A percentile compares a stretch with the other conserved stretches of the same genome.
These are phyloP conservation scores for Rhytidhysteron rufulum DNA, from an alignment of 2,329 filamentous ascomycete species.

Conservation along the genomic window DNA sequence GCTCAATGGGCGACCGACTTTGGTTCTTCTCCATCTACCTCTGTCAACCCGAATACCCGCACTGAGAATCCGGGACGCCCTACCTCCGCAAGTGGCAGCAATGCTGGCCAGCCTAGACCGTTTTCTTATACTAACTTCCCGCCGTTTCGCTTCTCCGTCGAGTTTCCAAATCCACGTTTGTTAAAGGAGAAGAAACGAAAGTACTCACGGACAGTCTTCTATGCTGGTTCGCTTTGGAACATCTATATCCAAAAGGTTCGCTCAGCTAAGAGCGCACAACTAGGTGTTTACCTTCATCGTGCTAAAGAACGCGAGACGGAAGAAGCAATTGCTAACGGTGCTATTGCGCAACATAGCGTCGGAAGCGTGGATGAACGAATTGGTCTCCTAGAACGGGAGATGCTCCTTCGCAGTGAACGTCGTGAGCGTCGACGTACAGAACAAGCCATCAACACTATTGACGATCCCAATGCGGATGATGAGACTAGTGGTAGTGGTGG, in stretches of 20 bases:
- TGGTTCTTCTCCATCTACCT: slow-evolving; percentile 43
- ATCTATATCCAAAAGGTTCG: slow-evolving; percentile 60
- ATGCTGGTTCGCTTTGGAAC: slow-evolving; percentile 58
- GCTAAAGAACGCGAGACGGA: slow-evolving; percentile 54
- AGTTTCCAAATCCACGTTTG: slow-evolving; percentile 54
- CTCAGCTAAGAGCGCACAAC: slow-evolving; percentile 52
- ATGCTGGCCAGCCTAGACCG: slow-evolving; percentile 34
- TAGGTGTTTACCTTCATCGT: slow-evolving; percentile 58
- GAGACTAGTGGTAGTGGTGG: slow-evolving; percentile 44
- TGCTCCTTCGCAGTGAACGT: slow-evolving; percentile 43
- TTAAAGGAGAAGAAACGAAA: slow-evolving; percentile 58
- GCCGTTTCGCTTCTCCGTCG: slow-evolving; percentile 56
- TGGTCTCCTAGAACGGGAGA: slow-evolving; percentile 51
- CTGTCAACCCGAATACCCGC: slow-evolving; percentile 30
- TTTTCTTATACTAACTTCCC: slow-evolving; percentile 53
- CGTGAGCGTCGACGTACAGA: slow-evolving; percentile 24
- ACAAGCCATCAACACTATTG: slow-evolving; percentile 17
- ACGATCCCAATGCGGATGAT: slow-evolving; percentile 18
- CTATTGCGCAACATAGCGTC: slow-evolving; percentile 33
- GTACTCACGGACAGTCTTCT: slow-evolving; percentile 57
- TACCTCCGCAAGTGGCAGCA: slow-evolving; percentile 31
- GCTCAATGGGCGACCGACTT: slow-evolving; percentile 56
- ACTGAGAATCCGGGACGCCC: slow-evolving; percentile 26
- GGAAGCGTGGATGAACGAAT: slow-evolving; percentile 52
- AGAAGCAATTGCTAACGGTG: slow-evolving; percentile 38